A percentile compares a stretch with the other conserved stretches of the same genome.
Conservation (phyloP, 2,329 filamentous ascomycete genomes). For the Epichloe scottii region DNA sequence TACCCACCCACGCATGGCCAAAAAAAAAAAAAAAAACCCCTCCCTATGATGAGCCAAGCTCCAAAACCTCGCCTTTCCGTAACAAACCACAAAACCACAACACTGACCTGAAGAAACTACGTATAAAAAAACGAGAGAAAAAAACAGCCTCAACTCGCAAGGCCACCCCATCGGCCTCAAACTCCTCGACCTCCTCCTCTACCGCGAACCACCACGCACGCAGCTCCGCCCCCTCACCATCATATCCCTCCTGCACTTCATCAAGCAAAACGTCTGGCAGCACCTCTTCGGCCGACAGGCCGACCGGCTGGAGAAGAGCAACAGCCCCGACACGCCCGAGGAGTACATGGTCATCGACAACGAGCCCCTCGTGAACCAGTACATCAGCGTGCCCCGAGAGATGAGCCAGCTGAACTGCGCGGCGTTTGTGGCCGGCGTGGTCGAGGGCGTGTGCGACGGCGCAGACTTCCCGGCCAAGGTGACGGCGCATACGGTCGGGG, state of each 20-base stretch:
- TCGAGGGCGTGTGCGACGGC: slow-evolving; percentile 92
- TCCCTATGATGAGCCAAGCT: background rate
- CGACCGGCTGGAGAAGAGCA: slow-evolving; percentile 82
- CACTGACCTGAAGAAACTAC: too few species aligned
- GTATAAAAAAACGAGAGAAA: too few species aligned
- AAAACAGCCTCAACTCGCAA: slow-evolving; percentile 65
- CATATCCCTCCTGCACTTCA: slow-evolving; percentile 84
- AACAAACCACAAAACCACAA: too few species aligned
- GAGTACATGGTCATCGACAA: slow-evolving; percentile 99
- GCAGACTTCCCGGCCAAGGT: slow-evolving; percentile 82
- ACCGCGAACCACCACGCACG: slow-evolving; percentile 59
- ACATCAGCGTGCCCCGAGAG: slow-evolving; percentile 84
- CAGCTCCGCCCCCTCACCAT: slow-evolving; percentile 74
- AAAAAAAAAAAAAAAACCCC: background rate
- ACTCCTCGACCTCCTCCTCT: slow-evolving; percentile 87
- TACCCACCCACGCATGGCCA: too few species aligned
- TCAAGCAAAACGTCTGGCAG: slow-evolving; percentile 83
- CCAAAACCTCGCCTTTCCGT: too few species aligned
- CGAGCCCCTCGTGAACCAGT: slow-evolving; percentile 89
- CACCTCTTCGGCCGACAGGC: slow-evolving; percentile 86
- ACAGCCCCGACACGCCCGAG: slow-evolving; percentile 67
- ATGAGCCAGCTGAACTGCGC: slow-evolving; percentile 96
- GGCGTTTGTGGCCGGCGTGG: slow-evolving; percentile 85
- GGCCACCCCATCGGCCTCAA: slow-evolving; percentile 90
- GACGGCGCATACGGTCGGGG: slow-evolving; percentile 67